Percentiles rank a stretch among this genome's conserved stretches.
Evolutionary conservation across 805 yeast species (phyloP).

Genomic region (Vanderwaltozyma polyspora): DNA sequence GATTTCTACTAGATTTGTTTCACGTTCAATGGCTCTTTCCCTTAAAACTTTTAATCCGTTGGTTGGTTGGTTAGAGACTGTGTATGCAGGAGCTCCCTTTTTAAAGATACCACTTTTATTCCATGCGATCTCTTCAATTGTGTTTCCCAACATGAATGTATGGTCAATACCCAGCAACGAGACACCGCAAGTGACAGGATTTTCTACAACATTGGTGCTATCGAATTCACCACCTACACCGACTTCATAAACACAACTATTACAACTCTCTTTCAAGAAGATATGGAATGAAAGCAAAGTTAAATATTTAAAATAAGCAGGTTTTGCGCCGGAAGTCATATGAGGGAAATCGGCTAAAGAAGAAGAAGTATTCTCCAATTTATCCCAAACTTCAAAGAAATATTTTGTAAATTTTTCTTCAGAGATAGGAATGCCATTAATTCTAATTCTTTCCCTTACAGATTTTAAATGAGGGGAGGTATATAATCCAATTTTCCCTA

Average conservation of each 20-base stretch:
- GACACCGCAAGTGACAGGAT: constrained; percentile 79
- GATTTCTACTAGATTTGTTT: constrained; percentile 42
- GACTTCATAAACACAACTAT: constrained; percentile 90
- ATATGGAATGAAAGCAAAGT: constrained; percentile 87
- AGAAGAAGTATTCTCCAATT: constrained; percentile 46
- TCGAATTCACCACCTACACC: constrained; percentile 98
- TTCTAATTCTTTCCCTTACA: constrained; percentile 83
- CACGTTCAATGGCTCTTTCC: constrained; percentile 59
- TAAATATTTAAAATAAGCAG: constrained; percentile 85
- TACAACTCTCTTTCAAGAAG: constrained; percentile 78
- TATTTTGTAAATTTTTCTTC: constrained; percentile 76
- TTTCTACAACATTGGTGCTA: constrained; percentile 78
- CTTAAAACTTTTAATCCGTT: constrained; percentile 45
- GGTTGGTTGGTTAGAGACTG: constrained; percentile 47
- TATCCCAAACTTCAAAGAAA: constrained; percentile 92
- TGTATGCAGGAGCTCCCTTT: constrained; percentile 49
- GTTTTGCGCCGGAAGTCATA: constrained; percentile 63
- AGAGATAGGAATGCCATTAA: constrained; percentile 75
- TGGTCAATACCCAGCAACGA: constrained; percentile 88
- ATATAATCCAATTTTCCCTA: constrained; percentile 70
- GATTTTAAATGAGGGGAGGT: constrained; percentile 93
- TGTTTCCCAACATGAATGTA: constrained; percentile 72
- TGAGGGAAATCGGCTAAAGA: constrained; percentile 54
- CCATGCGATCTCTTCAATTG: constrained; percentile 87
- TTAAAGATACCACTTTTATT: constrained; percentile 93